These are phyloP conservation scores for Protomyces inundatus DNA, from an alignment of 1,139 yeast genomes.

Conservation along the genomic window DNA sequence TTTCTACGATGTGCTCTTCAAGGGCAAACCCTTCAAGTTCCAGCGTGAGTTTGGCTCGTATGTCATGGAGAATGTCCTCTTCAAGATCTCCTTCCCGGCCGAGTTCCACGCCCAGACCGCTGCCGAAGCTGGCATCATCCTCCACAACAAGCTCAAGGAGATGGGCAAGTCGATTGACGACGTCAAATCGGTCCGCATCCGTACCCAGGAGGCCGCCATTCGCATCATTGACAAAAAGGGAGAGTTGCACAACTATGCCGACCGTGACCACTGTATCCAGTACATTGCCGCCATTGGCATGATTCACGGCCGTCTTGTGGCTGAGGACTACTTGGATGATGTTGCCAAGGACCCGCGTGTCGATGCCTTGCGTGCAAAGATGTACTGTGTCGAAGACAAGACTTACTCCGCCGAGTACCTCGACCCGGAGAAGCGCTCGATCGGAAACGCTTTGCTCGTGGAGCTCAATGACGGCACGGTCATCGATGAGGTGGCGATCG, in stretches of 20 bases:
- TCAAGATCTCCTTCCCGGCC: slow-evolving; percentile 61
- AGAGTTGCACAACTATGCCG: slow-evolving; percentile 57
- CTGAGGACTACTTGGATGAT: slow-evolving; percentile 52
- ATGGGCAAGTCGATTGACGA: slow-evolving; percentile 48
- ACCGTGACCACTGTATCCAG: slow-evolving; percentile 59
- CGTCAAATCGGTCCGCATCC: slow-evolving; percentile 47
- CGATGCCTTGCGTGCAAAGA: slow-evolving; percentile 50
- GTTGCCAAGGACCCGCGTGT: slow-evolving; percentile 51
- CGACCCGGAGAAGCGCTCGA: slow-evolving; percentile 53
- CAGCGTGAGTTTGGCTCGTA: slow-evolving; percentile 53
- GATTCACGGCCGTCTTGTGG: slow-evolving; percentile 51
- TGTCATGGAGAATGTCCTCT: slow-evolving; percentile 59
- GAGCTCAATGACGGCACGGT: slow-evolving; percentile 52
- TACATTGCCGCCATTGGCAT: slow-evolving; percentile 57
- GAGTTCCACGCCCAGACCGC: slow-evolving; percentile 66
- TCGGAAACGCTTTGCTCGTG: slow-evolving; percentile 51
- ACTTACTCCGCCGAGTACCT: slow-evolving; percentile 51
- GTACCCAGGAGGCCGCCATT: slow-evolving; percentile 58
- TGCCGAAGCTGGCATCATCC: slow-evolving; percentile 52
- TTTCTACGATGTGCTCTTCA: slow-evolving; percentile 54
- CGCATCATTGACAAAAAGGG: slow-evolving; percentile 56
- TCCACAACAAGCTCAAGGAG: slow-evolving; percentile 41
- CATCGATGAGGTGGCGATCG: slow-evolving; percentile 51
- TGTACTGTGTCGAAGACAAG: slow-evolving; percentile 50
- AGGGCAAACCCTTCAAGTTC: slow-evolving; percentile 50